phyloP scores from a whole-genome alignment of 2,329 filamentous ascomycete genomes.

The Trichoderma hamatum region DNA sequence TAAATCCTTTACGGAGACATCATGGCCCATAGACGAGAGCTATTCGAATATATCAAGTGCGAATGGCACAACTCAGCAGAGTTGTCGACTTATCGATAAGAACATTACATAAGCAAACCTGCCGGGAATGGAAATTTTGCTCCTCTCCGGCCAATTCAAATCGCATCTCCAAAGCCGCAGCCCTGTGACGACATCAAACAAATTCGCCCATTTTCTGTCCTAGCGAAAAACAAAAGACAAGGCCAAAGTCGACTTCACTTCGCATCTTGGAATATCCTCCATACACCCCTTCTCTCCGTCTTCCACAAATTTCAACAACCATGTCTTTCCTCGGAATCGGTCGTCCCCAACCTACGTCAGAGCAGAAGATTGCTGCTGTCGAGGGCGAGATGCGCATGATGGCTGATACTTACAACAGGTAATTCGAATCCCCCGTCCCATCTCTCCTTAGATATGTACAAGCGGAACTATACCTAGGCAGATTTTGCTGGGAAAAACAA shows the following conservation, averaged over 20 bases:
- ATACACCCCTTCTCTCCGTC: background rate
- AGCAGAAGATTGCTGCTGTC: slow-evolving; percentile 95
- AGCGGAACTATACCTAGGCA: too few species aligned
- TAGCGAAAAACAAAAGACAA: background rate
- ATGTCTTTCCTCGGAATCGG: slow-evolving; percentile 56
- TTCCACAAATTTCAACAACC: slow-evolving; percentile 32
- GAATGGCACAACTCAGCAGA: background rate
- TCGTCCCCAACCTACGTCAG: slow-evolving; percentile 82
- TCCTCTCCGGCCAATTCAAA: slow-evolving; percentile 7
- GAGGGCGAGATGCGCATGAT: slow-evolving; percentile 98
- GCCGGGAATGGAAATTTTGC: slow-evolving; percentile 25
- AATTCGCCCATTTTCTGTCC: background rate
- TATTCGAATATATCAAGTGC: background rate
- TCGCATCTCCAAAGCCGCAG: slow-evolving; percentile 15
- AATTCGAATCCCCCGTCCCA: slow-evolving; percentile 35
- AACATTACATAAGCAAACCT: slow-evolving; percentile 8
- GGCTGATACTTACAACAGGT: slow-evolving; percentile 98
- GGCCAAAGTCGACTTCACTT: background rate
- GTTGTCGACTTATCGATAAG: slow-evolving; percentile 4
- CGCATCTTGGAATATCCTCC: background rate
- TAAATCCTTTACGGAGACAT: background rate
- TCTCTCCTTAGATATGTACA: background rate
- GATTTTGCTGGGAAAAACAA: too few species aligned
- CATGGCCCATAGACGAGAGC: too few species aligned
- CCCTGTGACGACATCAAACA: slow-evolving; percentile 22